These are phyloP conservation scores for Pelargonium nanum DNA, from an alignment of 345 rosid genomes.

Conservation along the genomic window DNA sequence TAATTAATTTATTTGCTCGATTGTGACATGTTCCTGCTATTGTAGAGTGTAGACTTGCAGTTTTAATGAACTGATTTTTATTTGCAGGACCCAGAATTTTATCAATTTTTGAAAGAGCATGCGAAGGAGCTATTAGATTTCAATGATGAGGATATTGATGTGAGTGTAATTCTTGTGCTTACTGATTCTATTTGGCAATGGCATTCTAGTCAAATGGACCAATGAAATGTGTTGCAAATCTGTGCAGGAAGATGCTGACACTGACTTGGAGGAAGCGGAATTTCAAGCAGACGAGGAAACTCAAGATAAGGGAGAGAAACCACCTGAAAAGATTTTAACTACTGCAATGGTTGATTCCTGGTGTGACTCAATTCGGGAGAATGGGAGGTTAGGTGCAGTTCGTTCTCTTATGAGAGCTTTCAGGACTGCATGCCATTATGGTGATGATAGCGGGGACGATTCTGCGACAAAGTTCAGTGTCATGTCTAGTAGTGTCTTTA, in stretches of 20 bases:
- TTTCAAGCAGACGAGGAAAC: constrained; percentile 27
- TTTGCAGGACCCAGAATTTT: constrained; percentile 83
- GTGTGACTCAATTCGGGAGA: constrained; percentile 49
- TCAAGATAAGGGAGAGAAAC: constrained; percentile 27
- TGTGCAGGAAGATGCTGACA: constrained; percentile 43
- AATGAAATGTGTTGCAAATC: constrained; percentile 1
- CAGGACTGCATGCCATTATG: constrained; percentile 89
- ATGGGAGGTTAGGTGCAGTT: constrained; percentile 48
- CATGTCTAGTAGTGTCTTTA: constrained; percentile 80
- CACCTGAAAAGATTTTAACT: constrained; percentile 45
- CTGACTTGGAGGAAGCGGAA: constrained; percentile 39
- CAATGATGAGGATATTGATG: constrained; percentile 66
- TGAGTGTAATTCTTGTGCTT: constrained; percentile 18
- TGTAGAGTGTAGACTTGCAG: too few species aligned
- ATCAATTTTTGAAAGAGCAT: constrained; percentile 58
- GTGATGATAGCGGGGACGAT: constrained; percentile 75
- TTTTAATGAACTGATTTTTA: not conserved
- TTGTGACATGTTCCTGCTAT: not conserved
- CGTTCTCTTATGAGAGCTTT: constrained; percentile 81
- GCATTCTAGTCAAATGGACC: not conserved
- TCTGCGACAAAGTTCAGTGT: constrained; percentile 42
- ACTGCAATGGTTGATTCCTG: constrained; percentile 68
- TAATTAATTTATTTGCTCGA: not conserved
- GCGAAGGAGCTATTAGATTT: constrained; percentile 68
- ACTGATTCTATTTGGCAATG: constrained; percentile 4